Conservation (phyloP, 163 green algal genomes). For the Chlorella variabilis region DNA sequence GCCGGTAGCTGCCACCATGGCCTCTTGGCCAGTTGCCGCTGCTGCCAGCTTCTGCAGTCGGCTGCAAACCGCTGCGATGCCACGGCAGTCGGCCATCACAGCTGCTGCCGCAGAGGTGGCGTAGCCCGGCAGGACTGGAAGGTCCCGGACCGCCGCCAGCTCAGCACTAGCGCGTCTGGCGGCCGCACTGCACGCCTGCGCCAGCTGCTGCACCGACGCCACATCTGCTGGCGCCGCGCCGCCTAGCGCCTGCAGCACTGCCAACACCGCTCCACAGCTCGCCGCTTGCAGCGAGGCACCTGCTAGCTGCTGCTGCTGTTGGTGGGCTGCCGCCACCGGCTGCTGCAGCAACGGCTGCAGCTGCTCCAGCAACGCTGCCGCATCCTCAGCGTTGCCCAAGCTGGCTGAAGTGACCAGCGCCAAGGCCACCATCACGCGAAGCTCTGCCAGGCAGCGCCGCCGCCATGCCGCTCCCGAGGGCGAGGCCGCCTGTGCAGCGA, state of each 20-base stretch:
- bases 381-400: constrained; percentile 6
- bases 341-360: constrained; percentile 3
- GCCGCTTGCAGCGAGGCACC: constrained; percentile 3
- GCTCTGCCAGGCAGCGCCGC: background rate
- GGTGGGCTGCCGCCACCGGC: background rate
- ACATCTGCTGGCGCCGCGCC: background rate
- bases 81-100: background rate
- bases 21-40: background rate
- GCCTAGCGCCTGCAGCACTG: constrained; percentile 1
- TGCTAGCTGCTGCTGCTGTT: constrained; percentile 4
- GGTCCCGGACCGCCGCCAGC: background rate
- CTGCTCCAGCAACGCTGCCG: constrained; percentile 6
- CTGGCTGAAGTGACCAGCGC: background rate
- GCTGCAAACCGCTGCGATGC: background rate
- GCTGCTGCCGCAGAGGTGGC: background rate
- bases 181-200: background rate
- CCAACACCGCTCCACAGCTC: background rate
- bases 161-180: background rate
- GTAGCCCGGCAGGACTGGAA: background rate
- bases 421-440: constrained; percentile 2
- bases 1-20: background rate
- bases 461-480: constrained; percentile 9
- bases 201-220: background rate
- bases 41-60: background rate
- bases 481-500: background rate